Evolutionary conservation across 2,329 filamentous ascomycete genomes (phyloP), one percentile per base, ranked within the genome.

Genomic region (Colletotrichum tropicicola): DNA sequence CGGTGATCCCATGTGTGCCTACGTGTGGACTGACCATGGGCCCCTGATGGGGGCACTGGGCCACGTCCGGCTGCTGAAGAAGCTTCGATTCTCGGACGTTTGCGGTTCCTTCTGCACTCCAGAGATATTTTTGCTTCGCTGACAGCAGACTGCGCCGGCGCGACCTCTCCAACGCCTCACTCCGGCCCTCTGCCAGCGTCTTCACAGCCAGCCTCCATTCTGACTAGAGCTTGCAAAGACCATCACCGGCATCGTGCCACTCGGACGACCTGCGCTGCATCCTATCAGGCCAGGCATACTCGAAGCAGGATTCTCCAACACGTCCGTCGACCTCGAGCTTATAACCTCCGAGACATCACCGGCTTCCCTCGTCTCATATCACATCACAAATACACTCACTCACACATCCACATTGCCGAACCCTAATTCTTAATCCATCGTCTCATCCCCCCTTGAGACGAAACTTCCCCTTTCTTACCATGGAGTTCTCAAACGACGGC

Each of bases 401-500:
- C 49, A 10, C 35, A 21, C 27, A 21, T 43, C 57, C 25, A 21
- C 6, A n/a, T n/a, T n/a, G n/a, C n/a, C n/a, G n/a, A 30, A 43
- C 21, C 17, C 23, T 61, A 51, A 61, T 55, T 5, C 15, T 17
- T 65, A 49, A 61, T 49, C 23, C 28, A 30, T 15, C 25, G 41
- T 45, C 30, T 6, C 6, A 13, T 47, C 19, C 17, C 12, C 48
- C 27, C 12, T 32, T 37, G 12, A 28, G 35, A 43, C 25, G 5
- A 35, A n/a, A n/a, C 25, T 19, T 8, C 30, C n/a, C 45, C 35
- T 53, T 12, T 15, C 8, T 41, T 32, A 19, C 27, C 27, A 67
- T 67, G 65, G 65, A 67, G 8, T 59, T 67, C 37, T 66, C 65
- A 7, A 67, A 67, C 43, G 43, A 57, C 37, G 65, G 65, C 15